Evolutionary conservation across 306 rosid genomes (phyloP).

Genomic region (Macrotyloma uniflorum): DNA sequence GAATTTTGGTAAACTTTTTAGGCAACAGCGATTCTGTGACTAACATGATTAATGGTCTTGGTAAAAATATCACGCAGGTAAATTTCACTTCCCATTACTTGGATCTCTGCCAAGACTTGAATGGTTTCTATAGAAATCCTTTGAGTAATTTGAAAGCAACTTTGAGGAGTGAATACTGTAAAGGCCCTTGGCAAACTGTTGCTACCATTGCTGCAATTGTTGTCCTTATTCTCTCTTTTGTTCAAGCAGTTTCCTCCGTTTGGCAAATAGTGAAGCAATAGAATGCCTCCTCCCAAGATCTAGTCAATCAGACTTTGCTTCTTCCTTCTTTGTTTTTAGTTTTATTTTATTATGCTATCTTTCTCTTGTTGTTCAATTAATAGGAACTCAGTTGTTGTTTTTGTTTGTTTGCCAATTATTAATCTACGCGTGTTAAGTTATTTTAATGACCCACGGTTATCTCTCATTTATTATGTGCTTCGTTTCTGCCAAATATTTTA

Average conservation of each 20-base stretch:
- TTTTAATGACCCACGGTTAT: no score
- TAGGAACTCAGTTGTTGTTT: no score
- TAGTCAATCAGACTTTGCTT: no score
- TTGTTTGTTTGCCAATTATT: no score
- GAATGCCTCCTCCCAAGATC: no score
- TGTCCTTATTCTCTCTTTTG: background rate
- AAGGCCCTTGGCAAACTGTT: background rate
- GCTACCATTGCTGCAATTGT: background rate
- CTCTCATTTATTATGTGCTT: no score
- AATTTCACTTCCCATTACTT: slow-evolving; percentile 25
- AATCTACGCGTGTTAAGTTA: no score
- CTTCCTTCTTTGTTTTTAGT: no score
- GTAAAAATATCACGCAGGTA: background rate
- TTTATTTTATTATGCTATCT: no score
- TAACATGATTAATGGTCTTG: slow-evolving; percentile 30
- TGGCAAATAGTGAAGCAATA: background rate
- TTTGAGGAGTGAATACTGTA: background rate
- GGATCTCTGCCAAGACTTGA: no score
- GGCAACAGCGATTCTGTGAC: slow-evolving; percentile 41
- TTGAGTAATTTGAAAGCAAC: background rate
- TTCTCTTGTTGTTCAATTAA: no score
- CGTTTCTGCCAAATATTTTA: no score
- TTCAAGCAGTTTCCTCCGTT: background rate
- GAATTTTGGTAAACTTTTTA: slow-evolving; percentile 31
- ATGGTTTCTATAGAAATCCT: background rate